phyloP scores from a whole-genome alignment of 257 asterid species.

The Voacanga thouarsii region DNA sequence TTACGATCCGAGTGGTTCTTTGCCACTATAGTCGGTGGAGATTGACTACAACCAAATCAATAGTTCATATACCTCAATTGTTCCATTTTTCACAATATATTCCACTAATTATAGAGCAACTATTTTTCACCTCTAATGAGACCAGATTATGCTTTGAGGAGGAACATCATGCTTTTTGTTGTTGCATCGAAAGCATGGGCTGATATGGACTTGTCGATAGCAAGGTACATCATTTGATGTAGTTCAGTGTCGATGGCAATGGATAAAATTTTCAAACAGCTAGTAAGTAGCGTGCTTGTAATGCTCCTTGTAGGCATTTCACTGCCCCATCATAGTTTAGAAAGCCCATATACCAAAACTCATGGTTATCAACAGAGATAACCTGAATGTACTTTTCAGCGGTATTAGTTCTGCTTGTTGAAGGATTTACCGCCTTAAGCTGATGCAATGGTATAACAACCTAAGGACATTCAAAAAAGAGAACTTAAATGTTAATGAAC shows the following conservation, averaged over 20 bases:
- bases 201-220: constrained; percentile 1
- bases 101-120: neutral
- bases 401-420: constrained; percentile 60
- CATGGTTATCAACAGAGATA: constrained; percentile 78
- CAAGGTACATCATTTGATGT: constrained; percentile 1
- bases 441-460: constrained; percentile 72
- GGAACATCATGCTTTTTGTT: neutral
- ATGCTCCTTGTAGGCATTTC: constrained; percentile 50
- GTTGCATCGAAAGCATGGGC: neutral
- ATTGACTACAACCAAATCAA: no score
- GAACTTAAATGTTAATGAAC: neutral
- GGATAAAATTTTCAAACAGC: constrained; percentile 20
- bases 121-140: constrained; percentile 1
- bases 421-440: constrained; percentile 72
- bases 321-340: constrained; percentile 78
- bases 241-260: neutral
- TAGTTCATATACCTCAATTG: neutral
- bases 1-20: neutral
- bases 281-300: constrained; percentile 13
- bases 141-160: neutral
- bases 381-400: constrained; percentile 87
- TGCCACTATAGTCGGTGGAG: neutral
- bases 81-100: neutral
- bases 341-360: constrained; percentile 98
- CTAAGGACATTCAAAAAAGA: constrained; percentile 28